Evolutionary conservation across 1,139 yeast species (phyloP).

Genomic region (Sugiyamaella japonica): DNA sequence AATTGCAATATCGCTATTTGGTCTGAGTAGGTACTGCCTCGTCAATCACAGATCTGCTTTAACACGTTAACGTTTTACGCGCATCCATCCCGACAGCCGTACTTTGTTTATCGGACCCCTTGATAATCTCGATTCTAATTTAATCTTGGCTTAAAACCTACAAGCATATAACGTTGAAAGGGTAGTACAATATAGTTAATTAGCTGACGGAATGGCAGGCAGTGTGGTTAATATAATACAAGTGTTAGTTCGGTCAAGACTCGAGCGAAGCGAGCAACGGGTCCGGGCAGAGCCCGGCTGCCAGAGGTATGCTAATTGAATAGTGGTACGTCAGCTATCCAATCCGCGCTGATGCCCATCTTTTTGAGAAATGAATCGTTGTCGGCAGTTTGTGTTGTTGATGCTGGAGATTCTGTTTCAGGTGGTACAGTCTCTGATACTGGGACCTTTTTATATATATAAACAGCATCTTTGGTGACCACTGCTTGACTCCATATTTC

Average conservation of each 20-base stretch:
- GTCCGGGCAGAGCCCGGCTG: background rate
- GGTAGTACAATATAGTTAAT: no score
- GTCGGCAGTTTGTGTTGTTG: background rate
- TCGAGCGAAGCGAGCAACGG: no score
- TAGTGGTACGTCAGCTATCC: background rate
- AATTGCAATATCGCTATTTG: background rate
- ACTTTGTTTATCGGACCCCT: background rate
- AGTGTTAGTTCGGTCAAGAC: no score
- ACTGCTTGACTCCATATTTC: conserved; percentile 20
- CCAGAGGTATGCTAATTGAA: background rate
- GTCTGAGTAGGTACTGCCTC: background rate
- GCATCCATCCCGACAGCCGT: background rate
- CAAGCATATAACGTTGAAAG: no score
- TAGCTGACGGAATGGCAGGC: no score
- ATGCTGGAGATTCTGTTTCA: background rate
- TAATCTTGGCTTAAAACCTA: no score
- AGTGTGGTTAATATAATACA: background rate
- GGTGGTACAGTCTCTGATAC: background rate
- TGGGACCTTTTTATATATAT: conserved; percentile 38
- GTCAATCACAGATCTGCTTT: background rate
- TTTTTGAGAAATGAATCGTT: background rate
- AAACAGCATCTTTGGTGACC: conserved; percentile 31
- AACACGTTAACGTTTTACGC: conserved; percentile 10
- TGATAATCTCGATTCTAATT: background rate
- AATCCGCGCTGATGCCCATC: conserved; percentile 1